Evolutionary conservation across 1,284 basidiomycete species (phyloP).

Genomic region (Grifola frondosa): DNA sequence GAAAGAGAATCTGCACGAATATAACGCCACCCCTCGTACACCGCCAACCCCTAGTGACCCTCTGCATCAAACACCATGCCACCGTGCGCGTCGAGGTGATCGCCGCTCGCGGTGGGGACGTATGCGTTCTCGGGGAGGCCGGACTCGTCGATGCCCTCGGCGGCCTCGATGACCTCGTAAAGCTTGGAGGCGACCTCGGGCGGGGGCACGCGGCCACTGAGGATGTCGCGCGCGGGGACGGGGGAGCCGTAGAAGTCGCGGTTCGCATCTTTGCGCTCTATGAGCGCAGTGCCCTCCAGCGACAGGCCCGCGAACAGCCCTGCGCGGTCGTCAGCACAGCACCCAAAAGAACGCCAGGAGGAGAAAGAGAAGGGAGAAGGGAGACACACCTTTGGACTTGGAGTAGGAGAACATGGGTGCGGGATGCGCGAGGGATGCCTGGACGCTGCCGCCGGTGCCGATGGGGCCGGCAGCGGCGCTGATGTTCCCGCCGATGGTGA

Average conservation of each 20-base stretch:
- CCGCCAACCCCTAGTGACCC: slow-evolving; percentile 24
- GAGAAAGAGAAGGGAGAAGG: background rate
- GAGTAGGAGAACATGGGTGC: slow-evolving; percentile 98
- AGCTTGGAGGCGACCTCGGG: slow-evolving; percentile 92
- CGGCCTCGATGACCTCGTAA: slow-evolving; percentile 94
- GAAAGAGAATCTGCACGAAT: background rate
- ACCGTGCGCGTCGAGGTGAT: slow-evolving; percentile 51
- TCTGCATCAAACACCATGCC: slow-evolving; percentile 74
- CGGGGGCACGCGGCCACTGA: slow-evolving; percentile 90
- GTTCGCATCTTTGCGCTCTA: slow-evolving; percentile 95
- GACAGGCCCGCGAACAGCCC: slow-evolving; percentile 95
- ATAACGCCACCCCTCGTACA: background rate
- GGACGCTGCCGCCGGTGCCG: slow-evolving; percentile 91
- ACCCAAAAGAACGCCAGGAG: too few relatives aligned
- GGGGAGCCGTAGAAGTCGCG: slow-evolving; percentile 93
- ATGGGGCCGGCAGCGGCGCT: slow-evolving; percentile 89
- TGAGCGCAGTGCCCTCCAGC: slow-evolving; percentile 91
- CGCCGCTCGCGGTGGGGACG: slow-evolving; percentile 67
- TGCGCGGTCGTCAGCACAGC: slow-evolving; percentile 38
- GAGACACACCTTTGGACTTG: slow-evolving; percentile 80
- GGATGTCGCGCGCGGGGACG: slow-evolving; percentile 87
- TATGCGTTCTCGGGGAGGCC: slow-evolving; percentile 81
- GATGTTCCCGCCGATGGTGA: slow-evolving; percentile 91
- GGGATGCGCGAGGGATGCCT: slow-evolving; percentile 86
- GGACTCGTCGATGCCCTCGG: slow-evolving; percentile 76